Base-by-base conservation (phyloP, 2,329 filamentous ascomycete species). In the Sphaerostilbella broomeana region DNA sequence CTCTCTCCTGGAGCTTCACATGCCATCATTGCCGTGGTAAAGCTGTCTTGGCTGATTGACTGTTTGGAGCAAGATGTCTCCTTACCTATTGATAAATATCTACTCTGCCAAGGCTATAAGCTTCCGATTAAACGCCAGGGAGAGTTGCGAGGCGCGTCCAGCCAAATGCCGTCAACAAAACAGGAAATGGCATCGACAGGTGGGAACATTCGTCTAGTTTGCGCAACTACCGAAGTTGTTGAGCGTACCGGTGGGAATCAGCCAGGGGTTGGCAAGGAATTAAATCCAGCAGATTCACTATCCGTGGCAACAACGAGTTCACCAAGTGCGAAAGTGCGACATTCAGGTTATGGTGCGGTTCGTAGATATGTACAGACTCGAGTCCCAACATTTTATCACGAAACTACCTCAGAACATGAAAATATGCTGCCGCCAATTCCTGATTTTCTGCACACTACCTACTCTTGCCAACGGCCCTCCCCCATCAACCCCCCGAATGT, bases 351-450 rank as follows among this genome's bases (percentile, higher is more conserved):
- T 29, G 29, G 31, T 17, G n/a, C n/a, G n/a, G n/a, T n/a, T n/a
- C n/a, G n/a, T n/a, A n/a, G n/a, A n/a, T n/a, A n/a, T n/a, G n/a
- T n/a, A n/a, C 38, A 22, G 13, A n/a, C 13, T 9, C 43, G 48
- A 17, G 12, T 10, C 17, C 56, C 54, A 5, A 30, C 52, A 8
- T 61, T 94, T 5, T 55, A 79, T 8, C 78, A 79, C 25, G 71
- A 84, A 53, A 85, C 83, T 1, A 95, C 88, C 0, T 85, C 82
- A 3, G 87, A 94, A 43, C 74, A 89, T 42, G 84, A 94, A 18
- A 68, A 73, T 13, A 42, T 60, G 44, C 56, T 86, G 1, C 86
- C 85, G 0, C 68, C 73, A 0, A 62, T 86, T 10, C 89, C 88
- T 2, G 74, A 76, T 3, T 94, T 70, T 28, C 60, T 84, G 39